Conservation (phyloP, 768 basidiomycete species). For the Trametes punicea region DNA sequence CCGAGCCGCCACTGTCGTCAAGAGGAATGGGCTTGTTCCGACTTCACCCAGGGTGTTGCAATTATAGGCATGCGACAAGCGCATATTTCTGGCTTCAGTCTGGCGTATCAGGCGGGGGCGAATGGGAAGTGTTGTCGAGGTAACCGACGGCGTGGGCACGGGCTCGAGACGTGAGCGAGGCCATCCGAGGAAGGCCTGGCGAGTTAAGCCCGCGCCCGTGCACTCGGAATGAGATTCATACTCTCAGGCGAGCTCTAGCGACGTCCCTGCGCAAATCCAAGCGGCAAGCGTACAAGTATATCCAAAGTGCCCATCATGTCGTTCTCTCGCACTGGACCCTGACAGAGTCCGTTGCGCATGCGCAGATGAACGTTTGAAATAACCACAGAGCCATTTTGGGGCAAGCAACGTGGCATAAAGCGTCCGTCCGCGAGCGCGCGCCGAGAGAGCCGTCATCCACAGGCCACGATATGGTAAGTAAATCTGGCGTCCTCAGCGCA, state of each 20-base stretch:
- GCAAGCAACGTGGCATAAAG: too few relatives aligned
- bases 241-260: neutral
- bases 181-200: neutral
- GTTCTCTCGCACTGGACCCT: too few relatives aligned
- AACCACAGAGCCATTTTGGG: too few relatives aligned
- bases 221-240: neutral
- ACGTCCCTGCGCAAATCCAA: neutral
- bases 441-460: neutral
- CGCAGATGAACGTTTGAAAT: too few relatives aligned
- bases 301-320: neutral
- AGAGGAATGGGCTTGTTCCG: neutral
- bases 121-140: conserved; percentile 5
- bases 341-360: too few relatives aligned
- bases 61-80: neutral
- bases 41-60: neutral
- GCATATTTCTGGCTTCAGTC: too few relatives aligned
- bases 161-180: conserved; percentile 1
- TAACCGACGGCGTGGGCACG: neutral
- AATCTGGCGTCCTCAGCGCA: too few relatives aligned
- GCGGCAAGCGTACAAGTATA: neutral
- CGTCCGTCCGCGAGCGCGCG: too few relatives aligned
- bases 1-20: neutral
- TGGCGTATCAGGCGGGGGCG: too few relatives aligned
- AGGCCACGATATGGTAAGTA: neutral
- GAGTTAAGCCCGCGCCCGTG: neutral